These are phyloP conservation scores for Forsythia suspensa DNA, from an alignment of 257 asterid species.

Conservation along the genomic window DNA sequence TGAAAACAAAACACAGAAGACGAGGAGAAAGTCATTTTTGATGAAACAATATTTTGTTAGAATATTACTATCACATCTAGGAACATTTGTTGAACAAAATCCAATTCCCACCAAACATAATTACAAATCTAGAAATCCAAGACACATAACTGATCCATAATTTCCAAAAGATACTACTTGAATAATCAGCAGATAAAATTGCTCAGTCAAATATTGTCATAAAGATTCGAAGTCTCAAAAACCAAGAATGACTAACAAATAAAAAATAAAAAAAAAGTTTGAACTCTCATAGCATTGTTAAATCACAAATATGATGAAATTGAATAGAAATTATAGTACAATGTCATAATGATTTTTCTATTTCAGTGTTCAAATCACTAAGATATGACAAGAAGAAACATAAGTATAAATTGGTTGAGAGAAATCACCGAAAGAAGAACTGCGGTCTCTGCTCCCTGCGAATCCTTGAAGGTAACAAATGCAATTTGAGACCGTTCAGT, in stretches of 20 bases:
- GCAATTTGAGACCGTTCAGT: constrained; percentile 88
- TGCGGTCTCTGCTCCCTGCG: constrained; percentile 97
- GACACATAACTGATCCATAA: neutral
- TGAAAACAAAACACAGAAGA: neutral
- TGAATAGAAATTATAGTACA: neutral
- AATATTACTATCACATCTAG: neutral
- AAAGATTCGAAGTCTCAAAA: neutral
- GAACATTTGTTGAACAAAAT: neutral
- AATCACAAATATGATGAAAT: neutral
- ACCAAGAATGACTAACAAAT: neutral
- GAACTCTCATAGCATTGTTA: neutral
- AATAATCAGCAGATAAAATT: neutral
- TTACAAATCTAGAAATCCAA: neutral
- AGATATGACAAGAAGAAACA: neutral
- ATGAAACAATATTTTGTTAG: neutral
- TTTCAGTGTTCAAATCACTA: neutral
- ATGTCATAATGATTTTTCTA: neutral
- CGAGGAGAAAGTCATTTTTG: neutral
- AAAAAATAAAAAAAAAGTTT: neutral
- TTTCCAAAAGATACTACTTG: constrained; percentile 11
- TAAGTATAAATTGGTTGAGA: neutral
- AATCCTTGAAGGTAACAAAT: constrained; percentile 88
- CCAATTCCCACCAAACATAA: constrained; percentile 1
- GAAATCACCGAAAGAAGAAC: constrained; percentile 87
- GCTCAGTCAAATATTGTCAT: neutral